Percentiles rank a stretch among this genome's conserved stretches.
Evolutionary conservation across 2,329 filamentous ascomycete species (phyloP).

Genomic region (Scedosporium apiospermum): DNA sequence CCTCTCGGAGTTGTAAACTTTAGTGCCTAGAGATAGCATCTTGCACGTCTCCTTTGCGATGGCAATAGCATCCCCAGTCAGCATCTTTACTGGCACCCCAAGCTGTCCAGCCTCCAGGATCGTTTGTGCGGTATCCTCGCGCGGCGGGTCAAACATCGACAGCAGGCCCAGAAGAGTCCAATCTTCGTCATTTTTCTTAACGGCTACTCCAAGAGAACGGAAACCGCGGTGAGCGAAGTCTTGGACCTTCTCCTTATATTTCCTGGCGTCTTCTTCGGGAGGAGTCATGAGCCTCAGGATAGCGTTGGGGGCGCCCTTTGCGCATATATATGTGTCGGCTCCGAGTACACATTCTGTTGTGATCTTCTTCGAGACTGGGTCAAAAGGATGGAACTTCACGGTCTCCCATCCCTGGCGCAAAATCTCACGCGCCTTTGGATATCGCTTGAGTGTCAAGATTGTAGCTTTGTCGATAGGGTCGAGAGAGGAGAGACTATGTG

Average conservation of each 20-base stretch:
- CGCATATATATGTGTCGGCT: conserved; percentile 61
- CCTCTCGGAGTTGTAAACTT: conserved; percentile 73
- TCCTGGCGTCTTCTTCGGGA: conserved; percentile 51
- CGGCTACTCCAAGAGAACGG: conserved; percentile 69
- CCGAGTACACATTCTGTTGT: conserved; percentile 60
- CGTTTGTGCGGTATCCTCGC: conserved; percentile 70
- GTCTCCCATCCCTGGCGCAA: conserved; percentile 66
- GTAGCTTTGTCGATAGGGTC: conserved; percentile 75
- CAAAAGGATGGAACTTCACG: conserved; percentile 69
- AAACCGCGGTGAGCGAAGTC: conserved; percentile 74
- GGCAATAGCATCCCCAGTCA: conserved; percentile 71
- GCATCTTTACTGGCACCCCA: conserved; percentile 71
- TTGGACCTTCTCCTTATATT: conserved; percentile 63
- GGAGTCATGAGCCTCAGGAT: conserved; percentile 61
- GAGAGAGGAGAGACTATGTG: conserved; percentile 69
- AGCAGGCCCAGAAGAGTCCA: conserved; percentile 69
- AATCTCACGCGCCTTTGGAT: conserved; percentile 70
- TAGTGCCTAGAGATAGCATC: conserved; percentile 69
- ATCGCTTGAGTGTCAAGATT: conserved; percentile 64
- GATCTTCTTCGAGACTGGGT: conserved; percentile 73
- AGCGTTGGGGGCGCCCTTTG: conserved; percentile 70
- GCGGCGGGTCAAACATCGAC: conserved; percentile 72
- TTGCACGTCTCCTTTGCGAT: conserved; percentile 78
- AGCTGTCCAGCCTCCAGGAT: conserved; percentile 68
- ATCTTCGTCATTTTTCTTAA: conserved; percentile 65